Conservation (phyloP, 164 flowering plant species). For the Piper longum region DNA sequence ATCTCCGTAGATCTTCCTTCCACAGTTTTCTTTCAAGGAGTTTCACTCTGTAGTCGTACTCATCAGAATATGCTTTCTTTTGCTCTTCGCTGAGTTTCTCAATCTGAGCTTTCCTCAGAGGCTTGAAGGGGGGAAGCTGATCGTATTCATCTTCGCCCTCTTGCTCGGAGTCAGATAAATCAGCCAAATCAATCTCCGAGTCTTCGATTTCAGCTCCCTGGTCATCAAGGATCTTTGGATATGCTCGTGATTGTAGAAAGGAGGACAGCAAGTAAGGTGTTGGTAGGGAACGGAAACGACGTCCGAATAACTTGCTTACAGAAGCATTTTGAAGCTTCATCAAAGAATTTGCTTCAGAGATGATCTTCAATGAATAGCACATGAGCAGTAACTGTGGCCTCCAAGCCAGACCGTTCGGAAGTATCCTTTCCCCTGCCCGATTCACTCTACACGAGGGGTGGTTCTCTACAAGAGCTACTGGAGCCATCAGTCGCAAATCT, state of each 20-base stretch:
- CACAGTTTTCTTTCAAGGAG: constrained; percentile 87
- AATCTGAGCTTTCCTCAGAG: constrained; percentile 63
- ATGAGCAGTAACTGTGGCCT: constrained; percentile 61
- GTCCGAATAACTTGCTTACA: constrained; percentile 68
- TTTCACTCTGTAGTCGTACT: constrained; percentile 86
- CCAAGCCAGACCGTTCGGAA: constrained; percentile 90
- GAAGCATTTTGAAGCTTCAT: constrained; percentile 70
- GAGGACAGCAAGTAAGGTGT: constrained; percentile 84
- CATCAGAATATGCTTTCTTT: constrained; percentile 80
- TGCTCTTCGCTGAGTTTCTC: constrained; percentile 77
- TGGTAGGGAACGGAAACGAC: constrained; percentile 74
- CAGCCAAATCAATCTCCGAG: constrained; percentile 71
- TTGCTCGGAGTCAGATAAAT: constrained; percentile 58
- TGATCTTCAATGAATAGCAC: constrained; percentile 76
- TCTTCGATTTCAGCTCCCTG: constrained; percentile 70
- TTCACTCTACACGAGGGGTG: constrained; percentile 84
- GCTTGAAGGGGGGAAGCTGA: constrained; percentile 92
- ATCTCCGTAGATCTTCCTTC: constrained; percentile 72
- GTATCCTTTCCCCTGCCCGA: constrained; percentile 72
- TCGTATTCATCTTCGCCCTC: constrained; percentile 86
- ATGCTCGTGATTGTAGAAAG: constrained; percentile 72
- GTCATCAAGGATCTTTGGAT: constrained; percentile 71
- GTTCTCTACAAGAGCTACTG: constrained; percentile 83
- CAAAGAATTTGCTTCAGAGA: constrained; percentile 61
- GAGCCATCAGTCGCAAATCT: constrained; percentile 80